A percentile compares a stretch with the other conserved stretches of the same genome.
Evolutionary conservation across 768 basidiomycete species (phyloP).

Genomic region (Boletus speciosus): DNA sequence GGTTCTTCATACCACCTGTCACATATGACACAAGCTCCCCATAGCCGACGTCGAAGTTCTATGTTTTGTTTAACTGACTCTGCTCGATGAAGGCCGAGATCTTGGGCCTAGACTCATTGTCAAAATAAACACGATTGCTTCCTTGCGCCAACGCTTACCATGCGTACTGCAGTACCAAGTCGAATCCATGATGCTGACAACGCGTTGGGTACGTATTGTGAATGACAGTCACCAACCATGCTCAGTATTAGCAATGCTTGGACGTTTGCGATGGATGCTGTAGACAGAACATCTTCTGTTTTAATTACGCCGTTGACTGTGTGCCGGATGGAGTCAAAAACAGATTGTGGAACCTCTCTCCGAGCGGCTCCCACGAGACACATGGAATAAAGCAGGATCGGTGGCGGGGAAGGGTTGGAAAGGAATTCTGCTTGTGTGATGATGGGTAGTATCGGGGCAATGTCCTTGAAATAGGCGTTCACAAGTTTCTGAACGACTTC

Average conservation of each 20-base stretch:
- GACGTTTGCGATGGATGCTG: slow-evolving; percentile 80
- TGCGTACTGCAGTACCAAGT: slow-evolving; percentile 84
- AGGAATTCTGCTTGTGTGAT: slow-evolving; percentile 88
- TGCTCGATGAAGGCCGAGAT: slow-evolving; percentile 91
- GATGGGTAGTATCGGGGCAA: slow-evolving; percentile 86
- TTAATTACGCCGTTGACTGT: slow-evolving; percentile 86
- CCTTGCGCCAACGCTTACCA: slow-evolving; percentile 55
- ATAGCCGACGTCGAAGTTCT: slow-evolving; percentile 84
- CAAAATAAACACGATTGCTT: slow-evolving; percentile 10
- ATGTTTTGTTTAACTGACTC: slow-evolving; percentile 82
- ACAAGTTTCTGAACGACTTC: slow-evolving; percentile 78
- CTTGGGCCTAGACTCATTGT: slow-evolving; percentile 70
- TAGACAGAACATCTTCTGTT: slow-evolving; percentile 86
- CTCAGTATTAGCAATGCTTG: slow-evolving; percentile 83
- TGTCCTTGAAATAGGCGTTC: slow-evolving; percentile 89
- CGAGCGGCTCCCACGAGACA: slow-evolving; percentile 88
- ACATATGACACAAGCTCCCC: slow-evolving; percentile 92
- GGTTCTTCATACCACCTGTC: slow-evolving; percentile 76
- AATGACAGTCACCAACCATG: slow-evolving; percentile 89
- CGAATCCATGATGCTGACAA: slow-evolving; percentile 85
- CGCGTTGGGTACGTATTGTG: slow-evolving; percentile 81
- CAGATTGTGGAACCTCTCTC: slow-evolving; percentile 73
- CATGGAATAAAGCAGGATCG: slow-evolving; percentile 88
- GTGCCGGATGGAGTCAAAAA: slow-evolving; percentile 89
- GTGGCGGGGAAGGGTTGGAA: slow-evolving; percentile 64